Conservation (phyloP, 768 basidiomycete genomes). For the Rickenella mellea region DNA sequence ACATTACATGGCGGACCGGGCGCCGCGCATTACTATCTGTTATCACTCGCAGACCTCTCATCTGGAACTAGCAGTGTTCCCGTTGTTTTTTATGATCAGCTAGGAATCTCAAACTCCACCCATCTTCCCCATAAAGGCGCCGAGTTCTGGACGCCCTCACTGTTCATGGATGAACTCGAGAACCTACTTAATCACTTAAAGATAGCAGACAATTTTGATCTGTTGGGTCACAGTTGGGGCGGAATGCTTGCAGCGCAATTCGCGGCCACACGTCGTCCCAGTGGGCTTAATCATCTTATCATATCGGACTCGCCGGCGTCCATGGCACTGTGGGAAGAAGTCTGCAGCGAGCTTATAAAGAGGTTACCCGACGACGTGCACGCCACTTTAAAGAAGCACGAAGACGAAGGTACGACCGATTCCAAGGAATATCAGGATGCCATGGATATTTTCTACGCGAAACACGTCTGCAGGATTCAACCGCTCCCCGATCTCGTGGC, state of each 20-base stretch:
- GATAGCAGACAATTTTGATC: slow-evolving; percentile 31
- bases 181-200: slow-evolving; percentile 33
- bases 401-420: slow-evolving; percentile 32
- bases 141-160: slow-evolving; percentile 40
- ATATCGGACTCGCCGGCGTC: slow-evolving; percentile 36
- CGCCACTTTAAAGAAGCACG: slow-evolving; percentile 32
- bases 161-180: slow-evolving; percentile 42
- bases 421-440: slow-evolving; percentile 36
- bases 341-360: slow-evolving; percentile 18
- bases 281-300: slow-evolving; percentile 36
- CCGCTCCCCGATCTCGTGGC: slow-evolving; percentile 34
- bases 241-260: slow-evolving; percentile 34
- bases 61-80: slow-evolving; percentile 27
- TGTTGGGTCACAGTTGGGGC: slow-evolving; percentile 35
- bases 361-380: slow-evolving; percentile 31
- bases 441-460: slow-evolving; percentile 29
- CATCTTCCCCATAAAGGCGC: slow-evolving; percentile 39
- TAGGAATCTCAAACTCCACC: slow-evolving; percentile 46
- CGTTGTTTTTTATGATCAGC: slow-evolving; percentile 46
- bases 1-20: slow-evolving; percentile 50
- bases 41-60: slow-evolving; percentile 29
- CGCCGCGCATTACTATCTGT: slow-evolving; percentile 30
- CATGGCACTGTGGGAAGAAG: slow-evolving; percentile 32
- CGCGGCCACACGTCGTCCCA: slow-evolving; percentile 12
- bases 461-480: slow-evolving; percentile 32